A percentile compares a stretch with the other conserved stretches of the same genome.
Evolutionary conservation across 345 rosid species (phyloP).

Genomic region (Sapria himalayana): DNA sequence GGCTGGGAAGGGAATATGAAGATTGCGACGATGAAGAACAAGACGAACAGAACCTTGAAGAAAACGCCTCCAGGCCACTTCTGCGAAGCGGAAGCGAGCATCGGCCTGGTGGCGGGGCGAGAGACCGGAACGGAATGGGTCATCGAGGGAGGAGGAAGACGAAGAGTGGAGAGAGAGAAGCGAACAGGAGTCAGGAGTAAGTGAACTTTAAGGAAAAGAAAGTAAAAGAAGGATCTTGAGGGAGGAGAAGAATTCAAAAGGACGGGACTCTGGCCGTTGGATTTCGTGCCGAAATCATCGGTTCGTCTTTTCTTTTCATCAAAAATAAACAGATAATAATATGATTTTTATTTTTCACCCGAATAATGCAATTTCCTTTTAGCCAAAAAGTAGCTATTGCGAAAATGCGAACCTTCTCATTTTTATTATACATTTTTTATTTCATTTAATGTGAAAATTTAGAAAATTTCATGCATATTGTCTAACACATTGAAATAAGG

Average conservation of each 20-base stretch:
- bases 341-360: no score
- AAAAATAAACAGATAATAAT: no score
- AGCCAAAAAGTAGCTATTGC: no score
- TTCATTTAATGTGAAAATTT: no score
- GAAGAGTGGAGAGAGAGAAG: slow-evolving; percentile 61
- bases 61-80: no score
- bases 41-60: slow-evolving; percentile 30
- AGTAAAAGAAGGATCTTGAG: slow-evolving; percentile 6
- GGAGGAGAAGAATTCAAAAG: slow-evolving; percentile 14
- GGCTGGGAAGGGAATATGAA: slow-evolving; percentile 64
- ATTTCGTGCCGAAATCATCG: slow-evolving; percentile 17
- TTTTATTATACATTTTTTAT: no score
- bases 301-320: no score
- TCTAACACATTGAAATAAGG: no score
- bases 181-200: slow-evolving; percentile 20
- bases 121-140: slow-evolving; percentile 1
- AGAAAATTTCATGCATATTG: no score
- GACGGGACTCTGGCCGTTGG: slow-evolving; percentile 14
- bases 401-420: no score
- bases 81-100: slow-evolving; percentile 15
- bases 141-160: slow-evolving; percentile 5
- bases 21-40: slow-evolving; percentile 37
- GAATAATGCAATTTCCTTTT: no score
- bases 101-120: slow-evolving; percentile 4
- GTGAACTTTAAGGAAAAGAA: slow-evolving; percentile 6